Evolutionary conservation across 257 asterid species (phyloP).

Genomic region (Parsonsia alboflavescens): DNA sequence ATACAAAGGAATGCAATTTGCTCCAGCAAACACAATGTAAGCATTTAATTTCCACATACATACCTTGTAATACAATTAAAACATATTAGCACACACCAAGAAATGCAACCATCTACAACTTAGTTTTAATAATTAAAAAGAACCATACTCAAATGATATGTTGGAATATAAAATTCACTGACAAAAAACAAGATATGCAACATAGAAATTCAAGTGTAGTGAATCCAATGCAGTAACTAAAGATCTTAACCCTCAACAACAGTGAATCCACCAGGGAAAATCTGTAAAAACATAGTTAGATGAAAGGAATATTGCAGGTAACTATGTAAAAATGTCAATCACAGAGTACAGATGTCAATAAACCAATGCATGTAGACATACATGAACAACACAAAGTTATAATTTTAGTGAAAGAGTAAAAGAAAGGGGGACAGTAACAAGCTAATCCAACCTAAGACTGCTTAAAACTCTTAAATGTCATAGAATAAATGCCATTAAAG

Average conservation of each 20-base stretch:
- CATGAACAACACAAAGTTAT: not conserved
- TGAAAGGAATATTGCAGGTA: not conserved
- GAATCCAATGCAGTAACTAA: too few relatives aligned
- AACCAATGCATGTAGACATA: not conserved
- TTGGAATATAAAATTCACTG: not conserved
- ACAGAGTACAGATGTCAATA: not conserved
- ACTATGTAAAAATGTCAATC: not conserved
- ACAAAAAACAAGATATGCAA: not conserved
- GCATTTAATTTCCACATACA: too few relatives aligned
- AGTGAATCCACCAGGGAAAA: too few relatives aligned
- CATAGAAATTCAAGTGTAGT: not conserved
- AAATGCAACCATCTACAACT: too few relatives aligned
- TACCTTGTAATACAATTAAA: too few relatives aligned
- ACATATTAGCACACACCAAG: too few relatives aligned
- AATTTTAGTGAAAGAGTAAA: not conserved
- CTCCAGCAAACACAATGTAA: too few relatives aligned
- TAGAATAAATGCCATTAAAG: not conserved
- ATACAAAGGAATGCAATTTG: too few relatives aligned
- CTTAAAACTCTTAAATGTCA: not conserved
- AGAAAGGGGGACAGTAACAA: not conserved
- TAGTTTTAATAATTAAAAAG: too few relatives aligned
- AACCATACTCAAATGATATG: not conserved
- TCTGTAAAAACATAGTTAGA: not conserved
- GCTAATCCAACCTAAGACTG: not conserved
- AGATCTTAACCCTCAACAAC: not conserved